phyloP scores from a whole-genome alignment of 148 eudicot species.

The Suaeda aralocaspica region DNA sequence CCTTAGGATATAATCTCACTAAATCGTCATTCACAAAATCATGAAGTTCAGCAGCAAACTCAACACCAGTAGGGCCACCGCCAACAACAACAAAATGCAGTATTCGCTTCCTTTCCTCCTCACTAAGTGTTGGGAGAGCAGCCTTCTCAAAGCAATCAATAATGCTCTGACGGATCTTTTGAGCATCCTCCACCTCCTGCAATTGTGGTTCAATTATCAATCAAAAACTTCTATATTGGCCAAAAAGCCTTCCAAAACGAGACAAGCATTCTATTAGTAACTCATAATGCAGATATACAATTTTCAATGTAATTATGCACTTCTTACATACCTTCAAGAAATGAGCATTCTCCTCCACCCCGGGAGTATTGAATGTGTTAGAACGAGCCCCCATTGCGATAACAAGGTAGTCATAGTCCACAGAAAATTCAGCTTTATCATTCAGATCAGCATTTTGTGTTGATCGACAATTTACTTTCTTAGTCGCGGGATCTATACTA shows the following conservation, averaged over 20 bases:
- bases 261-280: too few relatives aligned
- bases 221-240: not conserved
- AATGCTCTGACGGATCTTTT: constrained; percentile 49
- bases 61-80: constrained; percentile 76
- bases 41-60: constrained; percentile 71
- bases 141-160: constrained; percentile 67
- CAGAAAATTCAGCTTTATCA: constrained; percentile 50
- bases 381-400: constrained; percentile 62
- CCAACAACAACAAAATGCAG: constrained; percentile 73
- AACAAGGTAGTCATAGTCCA: constrained; percentile 75
- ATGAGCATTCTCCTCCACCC: constrained; percentile 63
- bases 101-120: constrained; percentile 53
- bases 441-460: constrained; percentile 30
- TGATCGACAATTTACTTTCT: constrained; percentile 59
- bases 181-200: constrained; percentile 74
- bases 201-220: not conserved
- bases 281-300: too few relatives aligned
- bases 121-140: constrained; percentile 47
- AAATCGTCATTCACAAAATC: constrained; percentile 61
- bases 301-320: not conserved
- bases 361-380: constrained; percentile 75
- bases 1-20: constrained; percentile 47
- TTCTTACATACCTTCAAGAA: constrained; percentile 53
- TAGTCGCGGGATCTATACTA: constrained; percentile 56
- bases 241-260: not conserved